Evolutionary conservation across 306 rosid species (phyloP).

Genomic region (Vigna nakashimae): DNA sequence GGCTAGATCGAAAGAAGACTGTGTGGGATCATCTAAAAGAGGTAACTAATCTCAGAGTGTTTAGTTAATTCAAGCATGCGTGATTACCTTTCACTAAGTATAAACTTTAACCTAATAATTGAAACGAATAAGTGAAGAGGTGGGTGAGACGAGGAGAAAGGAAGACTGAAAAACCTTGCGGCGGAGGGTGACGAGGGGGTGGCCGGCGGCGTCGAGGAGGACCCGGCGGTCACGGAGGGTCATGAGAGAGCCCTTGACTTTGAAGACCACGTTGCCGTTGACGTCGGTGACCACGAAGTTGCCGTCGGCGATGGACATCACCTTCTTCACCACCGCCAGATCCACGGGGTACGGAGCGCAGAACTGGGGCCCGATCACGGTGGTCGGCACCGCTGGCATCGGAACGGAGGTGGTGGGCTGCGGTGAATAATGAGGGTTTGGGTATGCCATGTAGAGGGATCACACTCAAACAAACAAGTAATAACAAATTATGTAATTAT

Average conservation of each 20-base stretch:
- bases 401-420: constrained; percentile 25
- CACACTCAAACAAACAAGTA: neutral
- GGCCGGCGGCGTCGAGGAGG: constrained; percentile 53
- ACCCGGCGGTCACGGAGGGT: constrained; percentile 48
- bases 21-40: no score
- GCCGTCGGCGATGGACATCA: constrained; percentile 41
- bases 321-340: constrained; percentile 55
- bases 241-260: constrained; percentile 50
- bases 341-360: constrained; percentile 53
- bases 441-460: neutral
- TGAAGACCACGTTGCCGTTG: constrained; percentile 57
- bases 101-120: neutral
- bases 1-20: no score
- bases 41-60: no score
- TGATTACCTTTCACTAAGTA: no score
- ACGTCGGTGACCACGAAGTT: constrained; percentile 57
- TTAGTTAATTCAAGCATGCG: no score
- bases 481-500: no score
- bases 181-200: constrained; percentile 50
- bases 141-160: neutral
- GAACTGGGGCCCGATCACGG: constrained; percentile 51
- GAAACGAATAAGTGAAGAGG: neutral
- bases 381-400: constrained; percentile 13
- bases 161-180: constrained; percentile 45
- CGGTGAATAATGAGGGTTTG: neutral